A percentile compares a stretch with the other conserved stretches of the same genome.
Evolutionary conservation across 495 filamentous ascomycete genomes (phyloP).

Genomic region (Penicillium lagena): DNA sequence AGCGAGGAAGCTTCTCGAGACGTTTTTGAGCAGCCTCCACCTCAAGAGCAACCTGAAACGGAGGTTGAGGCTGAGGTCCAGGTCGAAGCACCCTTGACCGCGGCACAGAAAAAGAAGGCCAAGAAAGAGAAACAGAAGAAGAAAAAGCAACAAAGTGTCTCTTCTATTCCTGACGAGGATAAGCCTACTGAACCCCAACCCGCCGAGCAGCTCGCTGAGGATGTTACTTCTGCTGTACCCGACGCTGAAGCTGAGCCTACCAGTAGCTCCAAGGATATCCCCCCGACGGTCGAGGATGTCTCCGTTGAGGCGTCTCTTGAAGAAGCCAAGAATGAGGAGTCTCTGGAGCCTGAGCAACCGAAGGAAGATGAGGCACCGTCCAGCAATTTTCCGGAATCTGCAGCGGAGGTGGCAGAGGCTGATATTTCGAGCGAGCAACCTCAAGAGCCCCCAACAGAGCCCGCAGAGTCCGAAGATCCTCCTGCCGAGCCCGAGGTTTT

Average conservation of each 20-base stretch:
- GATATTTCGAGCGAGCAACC: not conserved
- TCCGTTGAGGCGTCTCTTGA: not conserved
- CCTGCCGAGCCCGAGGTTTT: conserved; percentile 17
- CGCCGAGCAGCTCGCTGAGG: not conserved
- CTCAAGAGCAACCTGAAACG: conserved; percentile 1
- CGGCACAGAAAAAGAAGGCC: conserved; percentile 29
- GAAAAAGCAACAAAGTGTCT: conserved; percentile 11
- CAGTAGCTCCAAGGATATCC: not conserved
- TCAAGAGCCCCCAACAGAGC: conserved; percentile 7
- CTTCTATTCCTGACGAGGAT: conserved; percentile 11
- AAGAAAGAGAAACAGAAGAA: conserved; percentile 36
- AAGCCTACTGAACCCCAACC: conserved; percentile 6
- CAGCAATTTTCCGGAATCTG: not conserved
- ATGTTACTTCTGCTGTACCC: no score
- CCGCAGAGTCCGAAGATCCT: conserved; percentile 1
- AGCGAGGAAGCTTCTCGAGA: not conserved
- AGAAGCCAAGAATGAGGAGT: not conserved
- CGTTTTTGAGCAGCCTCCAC: not conserved
- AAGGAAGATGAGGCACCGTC: not conserved
- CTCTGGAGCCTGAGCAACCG: not conserved
- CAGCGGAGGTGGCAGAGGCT: not conserved
- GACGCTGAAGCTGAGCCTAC: not conserved
- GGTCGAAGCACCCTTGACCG: conserved; percentile 14
- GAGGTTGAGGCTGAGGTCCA: conserved; percentile 7
- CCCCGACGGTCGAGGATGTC: not conserved